Conservation (phyloP, 257 asterid species). For the Nicotiana tomentosiformis region DNA sequence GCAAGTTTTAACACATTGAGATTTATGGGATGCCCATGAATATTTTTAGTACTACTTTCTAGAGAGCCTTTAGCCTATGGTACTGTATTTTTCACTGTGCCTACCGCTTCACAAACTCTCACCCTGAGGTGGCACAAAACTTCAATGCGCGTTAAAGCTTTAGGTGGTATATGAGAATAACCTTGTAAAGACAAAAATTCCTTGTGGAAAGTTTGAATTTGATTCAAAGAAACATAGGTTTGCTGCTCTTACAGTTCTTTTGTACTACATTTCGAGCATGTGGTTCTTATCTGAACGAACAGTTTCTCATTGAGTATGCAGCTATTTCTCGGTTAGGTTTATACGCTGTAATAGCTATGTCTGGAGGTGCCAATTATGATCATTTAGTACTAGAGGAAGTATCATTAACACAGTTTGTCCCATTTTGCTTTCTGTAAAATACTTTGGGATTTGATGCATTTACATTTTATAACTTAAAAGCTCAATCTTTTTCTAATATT, state of each 20-base stretch:
- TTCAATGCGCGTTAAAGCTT: neutral
- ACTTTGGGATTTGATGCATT: neutral
- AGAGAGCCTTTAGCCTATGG: constrained; percentile 3
- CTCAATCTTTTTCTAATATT: neutral
- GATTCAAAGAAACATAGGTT: neutral
- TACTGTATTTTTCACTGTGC: neutral
- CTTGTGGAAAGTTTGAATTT: neutral
- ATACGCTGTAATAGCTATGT: neutral
- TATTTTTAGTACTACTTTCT: neutral
- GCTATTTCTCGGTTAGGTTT: neutral
- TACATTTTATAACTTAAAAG: neutral
- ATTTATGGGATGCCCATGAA: neutral
- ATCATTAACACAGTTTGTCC: neutral
- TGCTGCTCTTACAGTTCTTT: neutral
- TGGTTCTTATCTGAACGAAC: neutral
- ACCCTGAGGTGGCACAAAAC: neutral
- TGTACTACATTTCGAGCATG: neutral
- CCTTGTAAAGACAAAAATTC: neutral
- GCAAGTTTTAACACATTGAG: neutral
- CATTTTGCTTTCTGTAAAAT: neutral
- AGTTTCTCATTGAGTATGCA: neutral
- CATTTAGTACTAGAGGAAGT: neutral
- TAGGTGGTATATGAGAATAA: neutral
- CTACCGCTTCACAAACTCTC: neutral
- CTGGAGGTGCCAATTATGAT: neutral